Conservation (phyloP, 2,329 filamentous ascomycete species). For the Diaporthe capsici region DNA sequence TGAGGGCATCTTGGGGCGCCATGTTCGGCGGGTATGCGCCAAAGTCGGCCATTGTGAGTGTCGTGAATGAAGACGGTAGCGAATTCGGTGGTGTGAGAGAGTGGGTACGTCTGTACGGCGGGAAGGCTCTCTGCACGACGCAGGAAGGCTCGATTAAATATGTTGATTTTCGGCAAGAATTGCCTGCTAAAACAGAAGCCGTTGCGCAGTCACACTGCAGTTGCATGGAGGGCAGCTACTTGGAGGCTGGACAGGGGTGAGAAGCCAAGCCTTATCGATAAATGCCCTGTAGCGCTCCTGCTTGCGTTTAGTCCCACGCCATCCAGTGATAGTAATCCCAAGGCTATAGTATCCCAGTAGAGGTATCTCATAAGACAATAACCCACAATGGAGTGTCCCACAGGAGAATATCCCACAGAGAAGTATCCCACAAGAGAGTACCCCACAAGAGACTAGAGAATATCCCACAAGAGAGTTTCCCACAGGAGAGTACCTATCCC, state of each 20-base stretch:
- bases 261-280: not conserved
- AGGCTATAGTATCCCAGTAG: not conserved
- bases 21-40: constrained; percentile 77
- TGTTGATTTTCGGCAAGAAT: not conserved
- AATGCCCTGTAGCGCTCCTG: not conserved
- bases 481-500: not conserved
- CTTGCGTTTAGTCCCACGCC: not conserved
- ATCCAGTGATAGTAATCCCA: not conserved
- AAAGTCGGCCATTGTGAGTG: constrained; percentile 70
- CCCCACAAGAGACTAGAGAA: not conserved
- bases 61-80: not conserved
- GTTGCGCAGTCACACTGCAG: not conserved
- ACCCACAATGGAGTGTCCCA: not conserved
- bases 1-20: constrained; percentile 74
- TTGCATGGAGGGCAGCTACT: not conserved
- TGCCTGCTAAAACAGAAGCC: not conserved
- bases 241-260: not conserved
- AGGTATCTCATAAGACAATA: not conserved
- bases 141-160: not conserved
- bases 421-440: not conserved
- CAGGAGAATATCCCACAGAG: not conserved
- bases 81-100: not conserved
- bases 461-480: not conserved
- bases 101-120: not conserved
- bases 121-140: no score